Percentiles rank a stretch among this genome's conserved stretches.
These are phyloP conservation scores for Didymella pomorum DNA, from an alignment of 2,329 filamentous ascomycete species.

Conservation along the genomic window DNA sequence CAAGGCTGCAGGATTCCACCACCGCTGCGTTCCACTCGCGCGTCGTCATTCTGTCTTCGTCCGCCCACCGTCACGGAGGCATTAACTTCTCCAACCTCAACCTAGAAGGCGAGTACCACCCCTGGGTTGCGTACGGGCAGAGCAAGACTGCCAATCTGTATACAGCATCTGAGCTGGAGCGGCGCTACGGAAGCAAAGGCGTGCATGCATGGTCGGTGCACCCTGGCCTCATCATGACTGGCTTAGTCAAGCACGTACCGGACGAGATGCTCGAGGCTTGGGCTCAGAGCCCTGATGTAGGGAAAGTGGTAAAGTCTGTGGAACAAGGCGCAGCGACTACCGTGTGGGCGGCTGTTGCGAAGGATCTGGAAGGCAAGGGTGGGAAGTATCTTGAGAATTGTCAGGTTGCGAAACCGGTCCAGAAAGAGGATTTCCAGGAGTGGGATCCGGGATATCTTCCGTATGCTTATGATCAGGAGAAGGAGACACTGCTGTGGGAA, in stretches of 20 bases:
- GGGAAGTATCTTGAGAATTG: background rate
- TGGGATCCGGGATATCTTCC: background rate
- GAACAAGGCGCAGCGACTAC: background rate
- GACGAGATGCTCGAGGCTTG: background rate
- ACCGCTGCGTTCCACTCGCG: background rate
- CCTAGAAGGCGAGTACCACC: background rate
- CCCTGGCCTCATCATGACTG: background rate
- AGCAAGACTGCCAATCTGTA: constrained; percentile 63
- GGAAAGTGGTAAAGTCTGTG: background rate
- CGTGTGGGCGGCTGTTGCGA: background rate
- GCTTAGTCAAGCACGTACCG: background rate
- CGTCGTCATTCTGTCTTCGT: background rate
- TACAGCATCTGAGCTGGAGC: constrained; percentile 60
- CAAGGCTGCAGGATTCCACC: background rate
- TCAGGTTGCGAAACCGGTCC: background rate
- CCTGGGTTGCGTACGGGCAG: constrained; percentile 56
- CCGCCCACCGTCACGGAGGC: background rate
- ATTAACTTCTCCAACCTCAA: background rate
- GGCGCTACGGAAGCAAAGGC: constrained; percentile 54
- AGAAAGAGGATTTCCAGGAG: background rate
- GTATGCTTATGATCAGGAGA: background rate
- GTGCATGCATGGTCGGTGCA: constrained; percentile 44
- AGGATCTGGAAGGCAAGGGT: background rate
- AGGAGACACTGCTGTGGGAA: background rate
- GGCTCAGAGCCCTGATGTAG: background rate